Conservation (phyloP, 805 yeast species). For the Yamadazyma paraphyllophila region DNA sequence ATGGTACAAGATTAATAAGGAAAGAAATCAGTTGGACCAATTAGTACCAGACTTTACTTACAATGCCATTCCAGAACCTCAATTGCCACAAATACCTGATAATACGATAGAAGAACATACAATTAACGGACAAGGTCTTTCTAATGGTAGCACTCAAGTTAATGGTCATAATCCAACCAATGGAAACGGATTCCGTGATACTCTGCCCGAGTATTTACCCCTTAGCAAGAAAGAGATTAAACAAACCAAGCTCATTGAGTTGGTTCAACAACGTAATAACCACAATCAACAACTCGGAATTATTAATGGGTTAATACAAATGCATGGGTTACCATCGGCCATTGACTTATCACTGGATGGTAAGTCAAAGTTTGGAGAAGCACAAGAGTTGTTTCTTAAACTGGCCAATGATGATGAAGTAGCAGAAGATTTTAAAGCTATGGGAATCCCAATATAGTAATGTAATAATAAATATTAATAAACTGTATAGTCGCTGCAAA, state of each 20-base stretch:
- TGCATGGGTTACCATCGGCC: slow-evolving; percentile 81
- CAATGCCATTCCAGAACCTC: slow-evolving; percentile 33
- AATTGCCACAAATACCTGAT: background rate
- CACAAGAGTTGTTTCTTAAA: slow-evolving; percentile 41
- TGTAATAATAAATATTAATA: background rate
- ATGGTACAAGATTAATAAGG: slow-evolving; percentile 92
- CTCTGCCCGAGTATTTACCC: slow-evolving; percentile 1
- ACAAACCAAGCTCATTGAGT: slow-evolving; percentile 35
- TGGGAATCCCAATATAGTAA: slow-evolving; percentile 45
- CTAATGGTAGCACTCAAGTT: background rate
- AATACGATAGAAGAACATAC: background rate
- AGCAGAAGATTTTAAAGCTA: slow-evolving; percentile 64
- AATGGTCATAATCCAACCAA: background rate
- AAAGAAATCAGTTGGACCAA: slow-evolving; percentile 77
- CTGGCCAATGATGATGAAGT: slow-evolving; percentile 71
- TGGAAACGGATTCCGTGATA: background rate
- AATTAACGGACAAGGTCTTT: background rate
- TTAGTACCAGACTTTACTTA: slow-evolving; percentile 54
- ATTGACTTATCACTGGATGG: slow-evolving; percentile 41
- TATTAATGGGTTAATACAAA: slow-evolving; percentile 62
- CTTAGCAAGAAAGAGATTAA: slow-evolving; percentile 33
- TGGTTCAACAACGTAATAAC: slow-evolving; percentile 67
- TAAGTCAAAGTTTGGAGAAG: slow-evolving; percentile 9
- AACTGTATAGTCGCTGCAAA: background rate
- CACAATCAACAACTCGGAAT: slow-evolving; percentile 67